Conservation (phyloP, 805 yeast genomes). For the Cyberlindnera euphorbiae region DNA sequence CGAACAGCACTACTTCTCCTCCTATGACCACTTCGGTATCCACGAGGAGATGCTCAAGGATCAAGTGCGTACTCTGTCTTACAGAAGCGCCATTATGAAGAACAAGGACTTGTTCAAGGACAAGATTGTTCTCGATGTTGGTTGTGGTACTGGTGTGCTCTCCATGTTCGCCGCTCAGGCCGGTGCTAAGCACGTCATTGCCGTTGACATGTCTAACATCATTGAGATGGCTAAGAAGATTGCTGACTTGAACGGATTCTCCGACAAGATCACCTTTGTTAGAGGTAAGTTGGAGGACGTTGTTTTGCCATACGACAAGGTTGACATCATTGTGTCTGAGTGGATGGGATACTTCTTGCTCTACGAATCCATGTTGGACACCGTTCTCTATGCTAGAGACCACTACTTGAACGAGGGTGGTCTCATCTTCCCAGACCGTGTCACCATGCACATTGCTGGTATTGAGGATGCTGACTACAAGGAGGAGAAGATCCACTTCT, state of each 20-base stretch:
- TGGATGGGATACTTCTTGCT: conserved; percentile 99
- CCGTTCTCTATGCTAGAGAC: conserved; percentile 93
- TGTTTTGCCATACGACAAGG: conserved; percentile 75
- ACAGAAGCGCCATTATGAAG: conserved; percentile 87
- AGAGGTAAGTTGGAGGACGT: conserved; percentile 96
- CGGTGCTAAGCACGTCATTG: conserved; percentile 98
- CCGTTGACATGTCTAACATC: conserved; percentile 95
- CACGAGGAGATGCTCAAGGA: conserved; percentile 99
- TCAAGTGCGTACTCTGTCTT: conserved; percentile 83
- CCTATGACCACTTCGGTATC: conserved; percentile 95
- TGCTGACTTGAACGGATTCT: conserved; percentile 75
- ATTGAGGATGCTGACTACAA: conserved; percentile 91
- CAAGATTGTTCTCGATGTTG: conserved; percentile 93
- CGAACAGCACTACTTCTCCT: conserved; percentile 92
- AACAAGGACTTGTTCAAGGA: conserved; percentile 87
- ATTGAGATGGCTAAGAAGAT: conserved; percentile 95
- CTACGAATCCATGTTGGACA: conserved; percentile 96
- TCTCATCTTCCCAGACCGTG: conserved; percentile 90
- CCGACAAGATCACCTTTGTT: conserved; percentile 79
- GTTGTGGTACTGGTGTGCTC: conserved; percentile 97
- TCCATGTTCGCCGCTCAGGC: conserved; percentile 98
- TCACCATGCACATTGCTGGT: conserved; percentile 84
- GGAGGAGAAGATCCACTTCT: conserved; percentile 83
- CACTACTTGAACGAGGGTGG: conserved; percentile 76
- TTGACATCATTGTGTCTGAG: conserved; percentile 92